Evolutionary conservation across 116 monocot genomes (phyloP).

Genomic region (Phalaenopsis hybrid): DNA sequence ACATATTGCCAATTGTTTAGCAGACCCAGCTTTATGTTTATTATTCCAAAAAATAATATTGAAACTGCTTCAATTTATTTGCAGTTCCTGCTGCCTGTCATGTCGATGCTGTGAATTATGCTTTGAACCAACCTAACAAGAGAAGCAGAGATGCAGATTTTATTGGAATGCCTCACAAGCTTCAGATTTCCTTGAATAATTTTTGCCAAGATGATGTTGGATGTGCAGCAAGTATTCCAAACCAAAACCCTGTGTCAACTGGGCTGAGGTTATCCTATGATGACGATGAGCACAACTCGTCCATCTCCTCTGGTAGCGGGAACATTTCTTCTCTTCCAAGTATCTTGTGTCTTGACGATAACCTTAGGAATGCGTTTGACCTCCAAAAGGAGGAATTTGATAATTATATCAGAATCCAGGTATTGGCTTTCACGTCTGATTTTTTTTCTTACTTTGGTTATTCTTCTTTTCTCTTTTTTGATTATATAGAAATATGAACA

Average conservation of each 20-base stretch:
- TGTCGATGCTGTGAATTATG: background rate
- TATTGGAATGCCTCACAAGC: conserved; percentile 34
- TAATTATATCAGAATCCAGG: conserved; percentile 51
- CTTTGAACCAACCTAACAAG: conserved; percentile 31
- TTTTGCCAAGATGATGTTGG: conserved; percentile 21
- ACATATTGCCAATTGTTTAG: background rate
- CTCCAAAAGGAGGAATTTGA: conserved; percentile 55
- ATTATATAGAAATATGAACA: background rate
- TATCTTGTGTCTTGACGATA: conserved; percentile 29
- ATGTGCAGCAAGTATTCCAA: conserved; percentile 16
- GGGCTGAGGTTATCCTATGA: conserved; percentile 61
- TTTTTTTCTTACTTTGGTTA: background rate
- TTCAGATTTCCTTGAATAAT: conserved; percentile 52
- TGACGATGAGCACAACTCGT: conserved; percentile 58
- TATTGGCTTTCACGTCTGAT: conserved; percentile 11
- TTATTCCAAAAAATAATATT: background rate
- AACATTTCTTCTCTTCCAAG: conserved; percentile 30
- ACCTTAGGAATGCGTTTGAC: conserved; percentile 36
- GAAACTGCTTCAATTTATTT: background rate
- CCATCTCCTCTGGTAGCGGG: conserved; percentile 43
- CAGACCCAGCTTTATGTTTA: background rate
- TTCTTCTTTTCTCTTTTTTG: background rate
- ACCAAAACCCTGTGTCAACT: conserved; percentile 56
- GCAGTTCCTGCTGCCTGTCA: conserved; percentile 5
- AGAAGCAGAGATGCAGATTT: conserved; percentile 36